Evolutionary conservation across 2,329 filamentous ascomycete genomes (phyloP), one percentile per base, ranked within the genome.

Genomic region (Tricladium varicosporioides): DNA sequence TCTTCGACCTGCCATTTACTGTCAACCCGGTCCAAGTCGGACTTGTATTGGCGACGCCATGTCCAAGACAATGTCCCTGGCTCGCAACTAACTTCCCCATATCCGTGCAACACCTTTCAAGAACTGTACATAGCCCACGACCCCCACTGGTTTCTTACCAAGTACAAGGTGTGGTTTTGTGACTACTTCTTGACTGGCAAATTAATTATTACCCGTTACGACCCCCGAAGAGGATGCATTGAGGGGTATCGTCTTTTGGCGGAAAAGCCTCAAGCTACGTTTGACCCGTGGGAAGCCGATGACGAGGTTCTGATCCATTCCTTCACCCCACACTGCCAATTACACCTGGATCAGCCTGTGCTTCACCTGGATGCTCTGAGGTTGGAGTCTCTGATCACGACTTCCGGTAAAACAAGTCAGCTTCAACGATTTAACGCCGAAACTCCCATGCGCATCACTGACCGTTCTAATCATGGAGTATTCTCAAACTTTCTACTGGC

Each of bases 131-230:
- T 80, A 44, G 80, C 85, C 16, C 89, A 94, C 69, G 82, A 94
- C 61, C 87, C 88, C 0, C 84, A 87, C 65, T 97, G 92, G 92
- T 96, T 96, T 67, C 77, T 97, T 1, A 80, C 89, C 0, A 84
- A 82, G 51, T 79, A 89, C 69, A 92, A 89, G 72, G 77, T 97
- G 61, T 97, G 92, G 92, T 93, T 96, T 68, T 83, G 85, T 58
- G 91, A 96, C 71, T 80, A 78, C 1, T 81, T 86, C 31, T 79
- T 91, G 48, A 86, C 82, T 1, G 92, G 92, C 0, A 88, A 88
- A 69, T 72, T 96, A 44, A 79, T 96, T 22, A 68, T 96, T 42
- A 80, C 82, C n/a, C 85, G 89, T 11, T 97, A 92, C 67, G 85
- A 96, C 69, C 81, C 85, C 47, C 75, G 82, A 3, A 79, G 83